A percentile compares a stretch with the other conserved stretches of the same genome.
These are phyloP conservation scores for Colletotrichum paranaense DNA, from an alignment of 2,329 filamentous ascomycete genomes.

Conservation along the genomic window DNA sequence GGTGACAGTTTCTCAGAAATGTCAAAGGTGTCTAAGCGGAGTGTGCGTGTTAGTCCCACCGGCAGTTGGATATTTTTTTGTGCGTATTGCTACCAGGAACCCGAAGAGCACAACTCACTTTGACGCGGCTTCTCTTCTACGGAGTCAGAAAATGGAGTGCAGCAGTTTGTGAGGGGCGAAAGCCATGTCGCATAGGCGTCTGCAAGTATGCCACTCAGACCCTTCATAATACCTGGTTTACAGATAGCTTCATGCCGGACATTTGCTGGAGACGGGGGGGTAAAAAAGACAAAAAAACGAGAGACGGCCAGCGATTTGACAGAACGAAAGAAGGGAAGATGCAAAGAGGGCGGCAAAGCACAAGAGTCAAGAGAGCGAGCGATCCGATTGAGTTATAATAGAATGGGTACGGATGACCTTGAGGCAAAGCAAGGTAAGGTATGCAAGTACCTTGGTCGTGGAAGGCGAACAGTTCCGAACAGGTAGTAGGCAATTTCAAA, in stretches of 20 bases:
- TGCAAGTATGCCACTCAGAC: conserved; percentile 53
- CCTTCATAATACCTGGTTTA: conserved; percentile 52
- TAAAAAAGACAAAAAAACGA: neutral
- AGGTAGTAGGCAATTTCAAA: neutral
- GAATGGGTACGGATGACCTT: neutral
- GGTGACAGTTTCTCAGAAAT: conserved; percentile 41
- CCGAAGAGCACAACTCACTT: conserved; percentile 47
- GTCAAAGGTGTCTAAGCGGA: conserved; percentile 38
- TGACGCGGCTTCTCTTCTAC: conserved; percentile 51
- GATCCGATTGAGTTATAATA: conserved; percentile 35
- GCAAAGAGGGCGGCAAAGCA: conserved; percentile 16
- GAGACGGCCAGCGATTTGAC: conserved; percentile 13
- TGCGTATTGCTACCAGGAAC: neutral
- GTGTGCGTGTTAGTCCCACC: conserved; percentile 22
- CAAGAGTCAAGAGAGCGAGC: conserved; percentile 20
- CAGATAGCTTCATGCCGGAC: conserved; percentile 33
- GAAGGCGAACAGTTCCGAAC: conserved; percentile 12
- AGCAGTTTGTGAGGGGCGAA: conserved; percentile 58
- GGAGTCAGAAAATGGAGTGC: conserved; percentile 52
- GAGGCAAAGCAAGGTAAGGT: too few species aligned
- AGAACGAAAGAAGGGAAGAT: conserved; percentile 14
- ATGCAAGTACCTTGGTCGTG: neutral
- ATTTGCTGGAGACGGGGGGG: conserved; percentile 21
- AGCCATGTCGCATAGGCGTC: conserved; percentile 60
- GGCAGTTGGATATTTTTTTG: neutral